Evolutionary conservation across 2,329 filamentous ascomycete genomes (phyloP), one percentile per base, ranked within the genome.

Genomic region (Stagonosporopsis tanaceti): DNA sequence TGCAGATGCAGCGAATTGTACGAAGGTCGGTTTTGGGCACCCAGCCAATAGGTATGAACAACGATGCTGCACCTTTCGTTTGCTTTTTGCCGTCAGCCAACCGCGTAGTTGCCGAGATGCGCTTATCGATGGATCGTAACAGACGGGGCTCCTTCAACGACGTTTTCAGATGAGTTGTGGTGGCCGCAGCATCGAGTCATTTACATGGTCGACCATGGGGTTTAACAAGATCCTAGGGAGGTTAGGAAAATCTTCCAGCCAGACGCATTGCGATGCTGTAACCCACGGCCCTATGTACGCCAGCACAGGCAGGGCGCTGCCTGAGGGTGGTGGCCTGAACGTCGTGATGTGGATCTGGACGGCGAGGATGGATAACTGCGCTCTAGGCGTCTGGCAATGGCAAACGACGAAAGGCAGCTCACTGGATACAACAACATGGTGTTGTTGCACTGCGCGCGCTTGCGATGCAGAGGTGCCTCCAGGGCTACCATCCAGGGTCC

Each of bases 81-180:
- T 57, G 37, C 37, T 57, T 52, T 52, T 57, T 48, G 38, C 54
- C 42, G 37, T 34, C 45, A 52, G 47, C 47, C 53, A 47, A 56
- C 47, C 52, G 52, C 34, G n/a, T 39, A 30, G 27, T 11, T 55
- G 44, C 52, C 46, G 46, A 40, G 25, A 22, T 42, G 39, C 40
- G 53, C 40, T 47, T 41, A 50, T 40, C 47, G 35, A 22, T 12
- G 40, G 27, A 30, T 37, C 34, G 14, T 6, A 37, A 50, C 11
- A 27, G 17, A 30, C 28, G 35, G 34, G 40, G 34, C 20, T 46
- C 24, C 27, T 17, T n/a, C 41, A 25, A 38, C 38, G 37, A 30
- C 37, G 11, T 39, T 38, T 7, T n/a, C 35, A n/a, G n/a, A 20
- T 11, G 35, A 20, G 15, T 6, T 32, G 11, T 14, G 30, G 11